phyloP scores from a whole-genome alignment of 2,329 filamentous ascomycete species.

The Trichoderma arundinaceum region DNA sequence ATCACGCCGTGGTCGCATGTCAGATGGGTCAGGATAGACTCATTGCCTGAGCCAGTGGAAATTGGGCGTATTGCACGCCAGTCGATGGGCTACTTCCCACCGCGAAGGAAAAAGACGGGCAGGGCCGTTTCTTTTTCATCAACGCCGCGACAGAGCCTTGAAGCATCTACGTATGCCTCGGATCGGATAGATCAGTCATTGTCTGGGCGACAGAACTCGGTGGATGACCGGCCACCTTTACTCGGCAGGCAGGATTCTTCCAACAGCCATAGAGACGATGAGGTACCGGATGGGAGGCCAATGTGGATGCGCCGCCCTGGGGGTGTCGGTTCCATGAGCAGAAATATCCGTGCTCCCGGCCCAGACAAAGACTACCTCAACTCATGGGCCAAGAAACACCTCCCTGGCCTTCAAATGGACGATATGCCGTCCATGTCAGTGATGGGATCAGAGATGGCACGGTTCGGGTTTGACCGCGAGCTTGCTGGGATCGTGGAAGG shows the following conservation, averaged over 20 bases:
- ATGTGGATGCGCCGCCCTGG: conserved; percentile 81
- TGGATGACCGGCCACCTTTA: conserved; percentile 46
- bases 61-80: conserved; percentile 83
- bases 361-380: conserved; percentile 86
- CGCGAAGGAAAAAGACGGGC: conserved; percentile 82
- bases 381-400: conserved; percentile 79
- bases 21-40: conserved; percentile 84
- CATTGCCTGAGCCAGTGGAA: conserved; percentile 71
- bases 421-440: conserved; percentile 69
- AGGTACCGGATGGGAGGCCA: conserved; percentile 50
- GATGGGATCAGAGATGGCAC: conserved; percentile 64
- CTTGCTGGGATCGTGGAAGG: conserved; percentile 57
- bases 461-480: conserved; percentile 57
- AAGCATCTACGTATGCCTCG: conserved; percentile 57
- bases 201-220: conserved; percentile 52
- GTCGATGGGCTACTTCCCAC: conserved; percentile 88
- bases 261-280: conserved; percentile 48
- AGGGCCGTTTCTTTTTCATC: conserved; percentile 68
- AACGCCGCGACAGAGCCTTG: conserved; percentile 70
- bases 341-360: conserved; percentile 73
- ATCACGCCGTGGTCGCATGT: conserved; percentile 83
- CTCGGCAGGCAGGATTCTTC: conserved; percentile 45
- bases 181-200: conserved; percentile 44
- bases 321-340: conserved; percentile 81
- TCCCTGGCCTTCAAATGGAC: conserved; percentile 78